Evolutionary conservation across 345 rosid genomes (phyloP).

Genomic region (Punica granatum): DNA sequence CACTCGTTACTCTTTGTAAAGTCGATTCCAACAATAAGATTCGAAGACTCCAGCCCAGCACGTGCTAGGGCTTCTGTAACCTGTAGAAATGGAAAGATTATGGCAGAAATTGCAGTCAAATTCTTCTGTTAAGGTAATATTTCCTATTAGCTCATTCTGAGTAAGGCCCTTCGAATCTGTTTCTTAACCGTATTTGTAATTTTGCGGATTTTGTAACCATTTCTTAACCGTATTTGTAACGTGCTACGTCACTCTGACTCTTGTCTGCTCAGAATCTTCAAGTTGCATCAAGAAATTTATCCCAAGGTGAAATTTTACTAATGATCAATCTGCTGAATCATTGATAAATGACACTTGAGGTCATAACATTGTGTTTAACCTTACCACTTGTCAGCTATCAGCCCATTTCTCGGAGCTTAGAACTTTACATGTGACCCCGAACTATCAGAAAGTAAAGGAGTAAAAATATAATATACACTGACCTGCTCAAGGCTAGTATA

Average conservation of each 20-base stretch:
- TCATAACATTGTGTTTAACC: neutral
- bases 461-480: neutral
- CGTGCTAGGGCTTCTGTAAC: constrained; percentile 56
- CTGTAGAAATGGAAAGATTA: constrained; percentile 18
- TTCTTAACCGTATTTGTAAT: neutral
- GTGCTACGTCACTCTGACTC: neutral
- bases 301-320: neutral
- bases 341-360: neutral
- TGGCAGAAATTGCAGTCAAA: neutral
- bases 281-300: neutral
- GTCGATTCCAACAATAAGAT: constrained; percentile 77
- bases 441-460: neutral
- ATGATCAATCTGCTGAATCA: neutral
- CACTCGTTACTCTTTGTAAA: constrained; percentile 85
- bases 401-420: neutral
- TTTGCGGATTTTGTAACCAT: too few relatives aligned
- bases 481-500: constrained; percentile 62
- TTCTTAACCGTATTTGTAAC: too few relatives aligned
- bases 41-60: constrained; percentile 71
- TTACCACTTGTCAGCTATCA: neutral
- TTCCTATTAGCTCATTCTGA: neutral
- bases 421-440: neutral
- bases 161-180: neutral
- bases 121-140: neutral
- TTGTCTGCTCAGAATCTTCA: neutral